phyloP scores from a whole-genome alignment of 371 early-diverging fungal species.

The Dinochytrium kinnereticum region DNA sequence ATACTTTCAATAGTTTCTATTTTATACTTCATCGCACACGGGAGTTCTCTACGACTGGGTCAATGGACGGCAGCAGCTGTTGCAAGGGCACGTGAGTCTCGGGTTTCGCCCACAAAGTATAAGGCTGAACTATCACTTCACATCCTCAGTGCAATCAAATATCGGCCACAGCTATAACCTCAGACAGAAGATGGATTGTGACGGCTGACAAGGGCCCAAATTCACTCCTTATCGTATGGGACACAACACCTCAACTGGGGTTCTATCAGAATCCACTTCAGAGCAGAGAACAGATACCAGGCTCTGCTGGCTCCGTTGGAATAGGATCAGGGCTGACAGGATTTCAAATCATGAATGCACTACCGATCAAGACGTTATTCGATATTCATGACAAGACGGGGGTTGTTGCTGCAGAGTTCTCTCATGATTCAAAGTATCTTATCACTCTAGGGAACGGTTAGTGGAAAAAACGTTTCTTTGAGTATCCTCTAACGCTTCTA shows the following conservation, averaged over 20 bases:
- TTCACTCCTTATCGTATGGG: slow-evolving; percentile 54
- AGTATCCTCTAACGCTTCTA: background rate
- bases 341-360: slow-evolving; percentile 25
- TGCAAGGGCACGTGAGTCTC: slow-evolving; percentile 51
- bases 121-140: background rate
- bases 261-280: slow-evolving; percentile 1
- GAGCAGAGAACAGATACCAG: slow-evolving; percentile 19
- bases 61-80: slow-evolving; percentile 42
- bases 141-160: slow-evolving; percentile 47
- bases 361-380: slow-evolving; percentile 58
- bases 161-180: slow-evolving; percentile 38
- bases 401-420: slow-evolving; percentile 44
- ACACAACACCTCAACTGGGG: slow-evolving; percentile 34
- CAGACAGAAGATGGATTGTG: slow-evolving; percentile 46
- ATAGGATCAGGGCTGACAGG: background rate
- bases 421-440: slow-evolving; percentile 46
- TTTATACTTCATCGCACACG: slow-evolving; percentile 52
- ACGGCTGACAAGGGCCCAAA: slow-evolving; percentile 53
- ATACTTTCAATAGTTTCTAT: slow-evolving; percentile 32
- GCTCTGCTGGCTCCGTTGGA: slow-evolving; percentile 1
- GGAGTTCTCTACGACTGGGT: slow-evolving; percentile 51
- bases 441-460: slow-evolving; percentile 53
- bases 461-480: slow-evolving; percentile 3
- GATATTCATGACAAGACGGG: slow-evolving; percentile 54
- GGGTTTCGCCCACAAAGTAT: background rate